Evolutionary conservation across 306 rosid genomes (phyloP), one percentile per base, ranked within the genome.

Genomic region (Cucurbita ficifolia): DNA sequence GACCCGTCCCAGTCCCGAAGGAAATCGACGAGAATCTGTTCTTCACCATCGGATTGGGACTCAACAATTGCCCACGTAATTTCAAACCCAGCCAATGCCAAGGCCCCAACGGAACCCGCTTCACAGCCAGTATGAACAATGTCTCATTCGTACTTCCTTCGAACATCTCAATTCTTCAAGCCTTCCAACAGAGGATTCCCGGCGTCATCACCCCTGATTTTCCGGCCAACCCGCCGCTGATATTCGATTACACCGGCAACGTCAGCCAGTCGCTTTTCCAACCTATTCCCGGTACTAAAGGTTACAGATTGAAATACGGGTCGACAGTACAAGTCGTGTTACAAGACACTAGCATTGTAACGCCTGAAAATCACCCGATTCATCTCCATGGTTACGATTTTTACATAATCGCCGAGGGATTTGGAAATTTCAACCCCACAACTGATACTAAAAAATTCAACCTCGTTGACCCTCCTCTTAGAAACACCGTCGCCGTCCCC

Each of bases 371-470:
- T 79, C 97, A 95, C 62, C 97, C 96, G 0, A 85, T 95, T 75
- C 97, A 95, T 74, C 96, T 94, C 42, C 99, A 94, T 50, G 99
- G 97, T 2, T 89, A 89, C 68, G 99, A 94, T 84, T 94, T 94
- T 82, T 91, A 86, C 48, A 81, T 94, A 4, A 56, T 94, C 1
- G 97, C 97, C 0, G 87, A 91, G 67, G 99, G 97, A 5, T 94
- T 94, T 5, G 99, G 99, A 24, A 94, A 94, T 24, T 94, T 91
- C 24, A 60, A 94, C 40, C 68, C 96, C 1, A 78, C 78, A 18
- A 89, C 73, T 7, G 97, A 94, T 80, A 76, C 87, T 0, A 0
- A 79, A 13, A 89, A 84, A 5, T 94, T 94, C 79, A 94, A 94
- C 87, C 97, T 94, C 36, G 84, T 89, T 48, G 99, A 91, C 80